A percentile compares a stretch with the other conserved stretches of the same genome.
Conservation (phyloP, 176 grass and related monocot species). For the Luzula sylvatica region DNA sequence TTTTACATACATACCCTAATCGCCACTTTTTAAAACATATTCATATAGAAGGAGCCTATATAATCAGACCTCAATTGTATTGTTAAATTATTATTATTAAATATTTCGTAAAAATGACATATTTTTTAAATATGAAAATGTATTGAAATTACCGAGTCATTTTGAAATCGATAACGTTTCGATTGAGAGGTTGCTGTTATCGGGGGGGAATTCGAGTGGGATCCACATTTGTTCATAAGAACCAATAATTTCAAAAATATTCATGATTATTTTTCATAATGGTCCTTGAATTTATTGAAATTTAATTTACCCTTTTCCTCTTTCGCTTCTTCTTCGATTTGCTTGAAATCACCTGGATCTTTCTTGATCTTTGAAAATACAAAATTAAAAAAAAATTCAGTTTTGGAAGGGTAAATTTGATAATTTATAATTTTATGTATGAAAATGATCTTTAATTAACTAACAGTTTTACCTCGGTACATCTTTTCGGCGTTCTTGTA, state of each 20-base stretch:
- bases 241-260: neutral
- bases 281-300: neutral
- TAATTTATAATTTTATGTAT: no score
- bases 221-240: conserved; percentile 14
- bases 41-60: conserved; percentile 13
- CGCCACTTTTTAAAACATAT: conserved; percentile 11
- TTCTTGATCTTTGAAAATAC: conserved; percentile 6
- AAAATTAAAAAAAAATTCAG: neutral
- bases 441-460: no score
- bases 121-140: neutral
- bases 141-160: conserved; percentile 5
- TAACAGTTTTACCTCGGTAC: conserved; percentile 47
- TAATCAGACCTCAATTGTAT: conserved; percentile 13
- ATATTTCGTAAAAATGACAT: neutral
- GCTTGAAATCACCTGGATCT: conserved; percentile 5
- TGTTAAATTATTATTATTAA: neutral
- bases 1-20: neutral
- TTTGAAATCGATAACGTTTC: conserved; percentile 3
- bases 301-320: neutral
- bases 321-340: conserved; percentile 8
- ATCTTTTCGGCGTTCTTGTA: conserved; percentile 47
- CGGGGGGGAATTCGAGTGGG: conserved; percentile 7
- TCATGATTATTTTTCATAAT: no score
- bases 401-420: no score
- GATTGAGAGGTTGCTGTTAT: conserved; percentile 1